A percentile compares a stretch with the other conserved stretches of the same genome.
phyloP scores from a whole-genome alignment of 2,329 filamentous ascomycete genomes.

The Arthroderma sp. region DNA sequence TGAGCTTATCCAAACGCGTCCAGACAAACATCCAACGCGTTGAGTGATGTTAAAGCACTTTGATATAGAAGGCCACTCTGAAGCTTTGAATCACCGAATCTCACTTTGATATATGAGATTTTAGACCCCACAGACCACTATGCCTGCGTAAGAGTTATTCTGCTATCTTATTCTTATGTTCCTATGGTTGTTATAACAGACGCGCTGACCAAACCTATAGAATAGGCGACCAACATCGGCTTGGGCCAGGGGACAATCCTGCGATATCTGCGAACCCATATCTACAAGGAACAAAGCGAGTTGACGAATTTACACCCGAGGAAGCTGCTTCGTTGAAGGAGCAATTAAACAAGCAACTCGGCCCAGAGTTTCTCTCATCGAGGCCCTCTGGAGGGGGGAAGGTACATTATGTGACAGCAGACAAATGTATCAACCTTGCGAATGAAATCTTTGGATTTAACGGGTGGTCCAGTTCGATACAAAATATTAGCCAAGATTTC shows the following conservation, averaged over 20 bases:
- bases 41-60: neutral
- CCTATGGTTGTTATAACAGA: neutral
- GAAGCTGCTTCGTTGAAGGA: constrained; percentile 81
- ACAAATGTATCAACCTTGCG: constrained; percentile 89
- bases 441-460: constrained; percentile 97
- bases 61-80: neutral
- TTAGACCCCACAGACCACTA: constrained; percentile 14
- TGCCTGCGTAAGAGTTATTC: constrained; percentile 36
- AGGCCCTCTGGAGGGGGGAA: constrained; percentile 72
- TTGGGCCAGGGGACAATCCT: constrained; percentile 17
- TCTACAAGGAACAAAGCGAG: constrained; percentile 54
- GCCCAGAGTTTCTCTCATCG: constrained; percentile 88
- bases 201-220: constrained; percentile 29
- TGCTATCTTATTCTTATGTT: neutral
- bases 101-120: neutral
- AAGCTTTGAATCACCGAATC: neutral
- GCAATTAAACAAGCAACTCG: constrained; percentile 81
- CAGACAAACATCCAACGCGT: neutral
- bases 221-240: constrained; percentile 54
- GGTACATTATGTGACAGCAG: constrained; percentile 88
- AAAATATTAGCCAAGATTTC: constrained; percentile 89
- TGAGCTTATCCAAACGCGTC: neutral
- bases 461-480: constrained; percentile 93
- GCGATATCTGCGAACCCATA: constrained; percentile 58
- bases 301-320: constrained; percentile 74